Percentiles rank a stretch among this genome's conserved stretches.
Conservation (phyloP, 345 rosid species). For the Fremontodendron californicum region DNA sequence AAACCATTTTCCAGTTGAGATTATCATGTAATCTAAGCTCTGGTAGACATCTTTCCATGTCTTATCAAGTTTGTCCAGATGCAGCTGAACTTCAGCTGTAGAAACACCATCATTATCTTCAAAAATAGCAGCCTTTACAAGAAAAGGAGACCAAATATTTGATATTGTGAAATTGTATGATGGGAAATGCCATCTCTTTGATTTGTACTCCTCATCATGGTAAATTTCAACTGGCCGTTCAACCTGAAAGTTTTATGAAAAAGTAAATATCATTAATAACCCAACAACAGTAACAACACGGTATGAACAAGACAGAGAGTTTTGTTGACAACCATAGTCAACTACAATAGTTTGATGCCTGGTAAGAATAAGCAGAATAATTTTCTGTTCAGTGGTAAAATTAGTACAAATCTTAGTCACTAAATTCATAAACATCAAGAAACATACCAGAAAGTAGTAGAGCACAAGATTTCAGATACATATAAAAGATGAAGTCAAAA, state of each 20-base stretch:
- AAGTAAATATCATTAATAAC: not conserved
- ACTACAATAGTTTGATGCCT: not conserved
- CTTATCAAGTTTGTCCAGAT: conserved; percentile 72
- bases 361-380: not conserved
- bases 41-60: conserved; percentile 54
- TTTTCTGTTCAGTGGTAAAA: not conserved
- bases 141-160: conserved; percentile 91
- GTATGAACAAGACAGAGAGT: not conserved
- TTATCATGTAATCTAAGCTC: conserved; percentile 58
- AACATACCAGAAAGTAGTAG: not conserved
- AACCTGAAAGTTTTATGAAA: conserved; percentile 41
- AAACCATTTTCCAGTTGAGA: conserved; percentile 96
- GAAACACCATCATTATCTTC: conserved; percentile 84
- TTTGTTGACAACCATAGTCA: not conserved
- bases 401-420: not conserved
- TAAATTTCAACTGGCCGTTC: conserved; percentile 68
- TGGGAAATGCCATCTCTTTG: conserved; percentile 75
- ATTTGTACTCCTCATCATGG: conserved; percentile 68
- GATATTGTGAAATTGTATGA: conserved; percentile 67
- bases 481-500: not conserved
- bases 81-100: conserved; percentile 61
- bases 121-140: conserved; percentile 76
- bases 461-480: not conserved
- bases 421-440: not conserved
- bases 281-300: not conserved